Evolutionary conservation across 495 filamentous ascomycete genomes (phyloP), one percentile per base, ranked within the genome.

Genomic region (Penicillium angulare): DNA sequence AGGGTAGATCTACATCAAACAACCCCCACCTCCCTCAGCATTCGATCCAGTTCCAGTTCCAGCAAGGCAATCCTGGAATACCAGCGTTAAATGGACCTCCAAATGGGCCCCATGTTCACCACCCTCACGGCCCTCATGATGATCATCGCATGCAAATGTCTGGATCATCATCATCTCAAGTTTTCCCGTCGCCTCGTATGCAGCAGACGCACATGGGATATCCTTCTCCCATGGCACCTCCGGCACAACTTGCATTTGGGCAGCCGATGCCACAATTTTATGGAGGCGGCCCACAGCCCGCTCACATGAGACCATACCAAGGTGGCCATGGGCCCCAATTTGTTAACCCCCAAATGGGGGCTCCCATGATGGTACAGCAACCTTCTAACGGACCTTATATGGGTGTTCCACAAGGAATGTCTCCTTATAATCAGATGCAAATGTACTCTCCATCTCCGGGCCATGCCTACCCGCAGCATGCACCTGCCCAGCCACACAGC

Each of bases 141-240:
- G 80, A 82, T 49, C 90, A 93, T 62, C 82, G 88, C 45, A 93
- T 96, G 88, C 84, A 86, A 53, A 79, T 91, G 64, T 89, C 88
- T 32, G 86, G n/a, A n/a, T n/a, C 85, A 1, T 89, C 86, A 24
- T 84, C 86, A 16, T 86, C 86, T 1, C 86, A 90, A 48, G 86
- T 89, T 1, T 82, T 81, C 54, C 86, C 85, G 4, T 95, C 92
- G 7, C 90, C 92, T 22, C 80, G 90, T 29, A 79, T 90, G 62
- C 81, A 82, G 42, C 85, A 79, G 41, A 76, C 79, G 10, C 78
- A 81, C 27, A 79, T 91, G 63, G 83, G 85, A 29, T 92, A 88
- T 55, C 82, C 82, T 5, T 85, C 81, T 3, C 81, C 82, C 5
- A 88, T 91, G 81, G 78, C 76, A 20, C 79, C 81, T 22, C 81